phyloP scores from a whole-genome alignment of 306 rosid genomes.

The Boehmeria nivea region DNA sequence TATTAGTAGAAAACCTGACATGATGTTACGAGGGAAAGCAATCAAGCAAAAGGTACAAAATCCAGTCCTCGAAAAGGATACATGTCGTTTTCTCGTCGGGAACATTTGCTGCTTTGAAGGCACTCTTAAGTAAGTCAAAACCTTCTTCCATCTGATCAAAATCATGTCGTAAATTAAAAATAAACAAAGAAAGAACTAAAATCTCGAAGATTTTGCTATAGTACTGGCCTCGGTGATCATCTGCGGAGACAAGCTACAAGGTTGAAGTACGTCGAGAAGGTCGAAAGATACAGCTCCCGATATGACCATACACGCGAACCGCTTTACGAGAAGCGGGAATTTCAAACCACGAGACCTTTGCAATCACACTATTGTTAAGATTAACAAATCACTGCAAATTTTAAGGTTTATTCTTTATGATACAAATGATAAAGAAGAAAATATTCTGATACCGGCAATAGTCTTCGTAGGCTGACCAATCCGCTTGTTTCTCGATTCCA shows the following conservation, averaged over 20 bases:
- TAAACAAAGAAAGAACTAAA: not conserved
- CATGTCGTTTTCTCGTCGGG: conserved; percentile 54
- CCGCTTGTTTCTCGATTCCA: conserved; percentile 55
- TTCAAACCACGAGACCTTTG: conserved; percentile 63
- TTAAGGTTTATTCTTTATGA: conserved; percentile 7
- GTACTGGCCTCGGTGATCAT: conserved; percentile 50
- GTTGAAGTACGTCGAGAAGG: conserved; percentile 83
- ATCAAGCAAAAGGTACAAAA: conserved; percentile 1
- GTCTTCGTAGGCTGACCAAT: conserved; percentile 61
- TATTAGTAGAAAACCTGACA: not conserved
- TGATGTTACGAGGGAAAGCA: not conserved
- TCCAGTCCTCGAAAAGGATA: conserved; percentile 54
- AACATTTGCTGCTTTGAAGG: conserved; percentile 39
- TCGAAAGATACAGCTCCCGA: conserved; percentile 53
- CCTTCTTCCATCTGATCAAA: conserved; percentile 78
- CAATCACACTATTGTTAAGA: conserved; percentile 19
- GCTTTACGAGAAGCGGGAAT: conserved; percentile 79
- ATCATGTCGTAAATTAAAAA: not conserved
- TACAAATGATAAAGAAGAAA: conserved; percentile 1
- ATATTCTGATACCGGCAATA: conserved; percentile 61
- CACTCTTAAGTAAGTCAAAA: conserved; percentile 51
- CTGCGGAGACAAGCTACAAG: conserved; percentile 58
- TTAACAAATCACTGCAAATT: not conserved
- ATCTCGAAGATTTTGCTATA: not conserved
- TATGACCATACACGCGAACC: conserved; percentile 89